phyloP scores from a whole-genome alignment of 2,329 filamentous ascomycete species.

The Nemania sp. region DNA sequence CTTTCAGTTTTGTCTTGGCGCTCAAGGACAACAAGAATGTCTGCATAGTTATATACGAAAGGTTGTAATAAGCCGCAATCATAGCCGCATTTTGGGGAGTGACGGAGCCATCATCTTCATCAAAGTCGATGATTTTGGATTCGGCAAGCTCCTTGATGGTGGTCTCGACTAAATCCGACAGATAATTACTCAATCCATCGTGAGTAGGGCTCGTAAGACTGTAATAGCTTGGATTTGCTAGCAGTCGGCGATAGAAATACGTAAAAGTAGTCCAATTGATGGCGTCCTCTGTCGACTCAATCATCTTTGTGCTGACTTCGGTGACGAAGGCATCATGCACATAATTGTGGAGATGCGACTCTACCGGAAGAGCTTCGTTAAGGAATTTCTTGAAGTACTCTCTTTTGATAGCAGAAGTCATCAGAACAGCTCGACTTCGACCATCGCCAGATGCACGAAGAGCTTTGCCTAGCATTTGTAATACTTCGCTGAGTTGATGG shows the following conservation, averaged over 20 bases:
- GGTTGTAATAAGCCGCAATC: slow-evolving; percentile 99
- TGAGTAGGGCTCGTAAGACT: slow-evolving; percentile 85
- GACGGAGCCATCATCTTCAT: slow-evolving; percentile 90
- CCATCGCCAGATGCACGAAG: slow-evolving; percentile 78
- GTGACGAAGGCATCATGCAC: slow-evolving; percentile 96
- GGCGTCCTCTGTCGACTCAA: slow-evolving; percentile 92
- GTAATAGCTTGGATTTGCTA: slow-evolving; percentile 97
- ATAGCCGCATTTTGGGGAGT: slow-evolving; percentile 92
- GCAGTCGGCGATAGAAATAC: slow-evolving; percentile 92
- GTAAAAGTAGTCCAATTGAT: slow-evolving; percentile 99
- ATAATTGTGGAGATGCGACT: slow-evolving; percentile 89
- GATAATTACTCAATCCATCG: slow-evolving; percentile 88
- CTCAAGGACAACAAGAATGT: slow-evolving; percentile 92
- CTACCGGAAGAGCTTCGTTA: slow-evolving; percentile 91
- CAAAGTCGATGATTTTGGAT: slow-evolving; percentile 92
- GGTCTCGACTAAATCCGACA: slow-evolving; percentile 92
- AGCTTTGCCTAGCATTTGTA: slow-evolving; percentile 98
- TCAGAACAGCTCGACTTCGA: slow-evolving; percentile 86
- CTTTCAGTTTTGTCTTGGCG: slow-evolving; percentile 90
- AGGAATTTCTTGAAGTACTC: slow-evolving; percentile 99
- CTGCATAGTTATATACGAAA: slow-evolving; percentile 99
- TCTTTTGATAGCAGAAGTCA: slow-evolving; percentile 91
- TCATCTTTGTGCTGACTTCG: slow-evolving; percentile 94
- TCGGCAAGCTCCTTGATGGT: slow-evolving; percentile 89
- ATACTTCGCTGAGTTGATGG: slow-evolving; percentile 88